Percentiles rank a stretch among this genome's conserved stretches.
Evolutionary conservation across 306 rosid genomes (phyloP).

Genomic region (Spatholobus suberectus): DNA sequence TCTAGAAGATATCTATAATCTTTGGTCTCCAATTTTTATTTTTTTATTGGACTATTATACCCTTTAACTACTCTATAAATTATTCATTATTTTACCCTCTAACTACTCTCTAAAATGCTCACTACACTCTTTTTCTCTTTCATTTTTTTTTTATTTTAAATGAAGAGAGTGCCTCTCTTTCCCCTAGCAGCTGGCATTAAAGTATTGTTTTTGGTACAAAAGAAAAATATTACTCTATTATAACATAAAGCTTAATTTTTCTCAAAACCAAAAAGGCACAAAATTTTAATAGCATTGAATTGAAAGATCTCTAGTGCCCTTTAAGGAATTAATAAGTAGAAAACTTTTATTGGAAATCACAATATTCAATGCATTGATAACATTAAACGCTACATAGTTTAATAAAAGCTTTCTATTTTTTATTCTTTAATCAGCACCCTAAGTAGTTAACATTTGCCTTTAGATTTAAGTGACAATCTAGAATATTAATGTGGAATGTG

Average conservation of each 20-base stretch:
- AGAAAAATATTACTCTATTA: conserved; percentile 9
- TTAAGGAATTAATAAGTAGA: neutral
- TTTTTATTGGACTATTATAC: no score
- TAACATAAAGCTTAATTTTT: conserved; percentile 29
- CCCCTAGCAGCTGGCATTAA: neutral
- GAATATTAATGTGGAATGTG: conserved; percentile 21
- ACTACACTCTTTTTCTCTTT: no score
- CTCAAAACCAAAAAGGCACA: conserved; percentile 6
- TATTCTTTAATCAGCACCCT: neutral
- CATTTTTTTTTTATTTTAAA: no score
- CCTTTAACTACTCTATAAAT: no score
- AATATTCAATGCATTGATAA: neutral
- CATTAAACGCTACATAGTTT: neutral
- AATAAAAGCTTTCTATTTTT: neutral
- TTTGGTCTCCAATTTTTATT: no score
- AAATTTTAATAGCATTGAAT: neutral
- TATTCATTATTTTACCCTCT: no score
- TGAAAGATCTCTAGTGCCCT: neutral
- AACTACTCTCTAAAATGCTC: no score
- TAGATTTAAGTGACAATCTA: conserved; percentile 21
- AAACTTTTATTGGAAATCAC: neutral
- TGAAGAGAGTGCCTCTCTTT: no score
- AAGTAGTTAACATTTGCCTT: neutral
- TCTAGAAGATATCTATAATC: no score
- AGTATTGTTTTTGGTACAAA: neutral